These are phyloP conservation scores for Ustilago hordei DNA, from an alignment of 1,284 basidiomycete genomes.

Conservation along the genomic window DNA sequence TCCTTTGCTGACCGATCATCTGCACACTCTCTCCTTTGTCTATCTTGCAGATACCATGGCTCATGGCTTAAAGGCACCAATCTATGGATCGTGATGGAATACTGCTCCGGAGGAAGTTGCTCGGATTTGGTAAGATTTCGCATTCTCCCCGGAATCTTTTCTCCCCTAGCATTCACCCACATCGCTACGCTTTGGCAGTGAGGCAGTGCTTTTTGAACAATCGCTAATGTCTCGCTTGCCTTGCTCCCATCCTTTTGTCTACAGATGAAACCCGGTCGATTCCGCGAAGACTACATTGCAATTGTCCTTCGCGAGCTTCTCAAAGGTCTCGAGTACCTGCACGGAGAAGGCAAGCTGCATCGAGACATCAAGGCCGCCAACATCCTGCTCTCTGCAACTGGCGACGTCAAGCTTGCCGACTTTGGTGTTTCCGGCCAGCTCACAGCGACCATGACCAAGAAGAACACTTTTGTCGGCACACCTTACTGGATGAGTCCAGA, in stretches of 20 bases:
- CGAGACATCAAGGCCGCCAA: conserved; percentile 99
- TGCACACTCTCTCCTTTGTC: neutral
- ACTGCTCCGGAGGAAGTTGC: conserved; percentile 74
- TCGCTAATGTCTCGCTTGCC: neutral
- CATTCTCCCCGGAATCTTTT: neutral
- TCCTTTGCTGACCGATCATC: neutral
- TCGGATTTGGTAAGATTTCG: conserved; percentile 71
- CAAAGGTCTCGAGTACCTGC: conserved; percentile 92
- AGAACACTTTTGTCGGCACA: conserved; percentile 93
- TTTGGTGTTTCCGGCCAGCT: conserved; percentile 99
- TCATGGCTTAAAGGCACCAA: conserved; percentile 91
- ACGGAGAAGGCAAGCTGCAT: conserved; percentile 95
- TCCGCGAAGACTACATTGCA: conserved; percentile 98
- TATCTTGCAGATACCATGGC: conserved; percentile 86
- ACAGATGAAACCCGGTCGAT: conserved; percentile 97
- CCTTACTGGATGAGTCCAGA: conserved; percentile 87
- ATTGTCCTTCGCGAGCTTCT: conserved; percentile 94
- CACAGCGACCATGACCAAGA: conserved; percentile 92
- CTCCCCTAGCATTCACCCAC: conserved; percentile 5
- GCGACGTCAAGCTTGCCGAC: conserved; percentile 98
- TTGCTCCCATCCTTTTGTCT: neutral
- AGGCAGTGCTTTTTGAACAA: neutral
- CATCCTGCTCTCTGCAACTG: conserved; percentile 89
- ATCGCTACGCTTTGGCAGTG: neutral
- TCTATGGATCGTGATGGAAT: conserved; percentile 99